Evolutionary conservation across 2,329 filamentous ascomycete species (phyloP), one percentile per base, ranked within the genome.

Genomic region (Pyricularia sp.): DNA sequence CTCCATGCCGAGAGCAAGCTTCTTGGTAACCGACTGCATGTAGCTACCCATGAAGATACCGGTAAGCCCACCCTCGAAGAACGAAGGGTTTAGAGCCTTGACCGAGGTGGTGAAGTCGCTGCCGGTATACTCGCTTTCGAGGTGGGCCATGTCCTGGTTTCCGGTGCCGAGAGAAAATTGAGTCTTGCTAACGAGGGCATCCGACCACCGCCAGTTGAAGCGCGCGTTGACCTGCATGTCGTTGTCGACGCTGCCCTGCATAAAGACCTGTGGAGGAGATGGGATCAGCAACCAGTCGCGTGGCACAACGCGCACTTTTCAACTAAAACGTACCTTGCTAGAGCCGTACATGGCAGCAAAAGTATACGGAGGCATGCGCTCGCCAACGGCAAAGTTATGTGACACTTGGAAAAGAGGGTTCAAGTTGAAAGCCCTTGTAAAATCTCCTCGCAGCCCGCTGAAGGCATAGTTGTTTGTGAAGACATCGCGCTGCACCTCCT

Each of bases 391-490:
- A 80, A 99, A 95, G 75, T 95, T 92, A 83, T 99, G 95, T 73
- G 94, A 97, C 75, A 97, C 92, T 82, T 98, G 94, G 86, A 99
- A 99, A 74, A 98, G 84, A 70, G 95, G 95, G 69, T 90, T 88
- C 79, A 97, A 88, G 86, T 93, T 95, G 83, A 98, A 97, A 78
- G 93, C 90, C 86, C 97, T 98, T 78, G 93, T 97, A 78, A 98
- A 85, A 81, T 99, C 95, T 79, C 94, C 96, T 78, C 94, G 92
- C 79, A 99, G 87, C 76, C 95, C 95, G 64, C 92, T 92, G 85
- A 99, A 98, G 89, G 95, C 96, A 80, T 93, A 92, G 85, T 97
- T 97, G 82, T 91, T 95, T 76, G 97, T 88, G 79, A 98, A 90
- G 75, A 97, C 94, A 86, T 97, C 94, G 81, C 94, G 93, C 83